Percentiles rank a stretch among this genome's conserved stretches.
These are phyloP conservation scores for Xanthoceras sorbifolium DNA, from an alignment of 345 rosid genomes.

Conservation along the genomic window DNA sequence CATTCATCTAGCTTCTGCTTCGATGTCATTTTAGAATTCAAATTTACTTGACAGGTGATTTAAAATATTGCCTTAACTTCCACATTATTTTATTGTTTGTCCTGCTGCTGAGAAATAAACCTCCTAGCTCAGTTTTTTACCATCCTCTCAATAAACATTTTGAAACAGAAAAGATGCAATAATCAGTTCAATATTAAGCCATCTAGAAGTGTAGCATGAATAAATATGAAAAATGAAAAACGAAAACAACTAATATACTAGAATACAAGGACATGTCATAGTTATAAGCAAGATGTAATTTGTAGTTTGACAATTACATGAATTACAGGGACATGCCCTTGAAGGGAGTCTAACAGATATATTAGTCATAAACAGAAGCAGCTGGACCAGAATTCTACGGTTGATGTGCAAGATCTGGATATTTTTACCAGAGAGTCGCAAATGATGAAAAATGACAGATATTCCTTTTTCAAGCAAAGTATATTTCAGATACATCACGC, in stretches of 20 bases:
- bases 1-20: neutral
- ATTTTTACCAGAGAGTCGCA: neutral
- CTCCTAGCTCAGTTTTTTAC: neutral
- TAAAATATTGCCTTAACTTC: neutral
- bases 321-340: neutral
- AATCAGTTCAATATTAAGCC: neutral
- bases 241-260: neutral
- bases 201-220: neutral
- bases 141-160: neutral
- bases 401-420: neutral
- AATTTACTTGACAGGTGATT: neutral
- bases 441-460: neutral
- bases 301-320: neutral
- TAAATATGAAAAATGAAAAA: neutral
- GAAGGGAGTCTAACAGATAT: neutral
- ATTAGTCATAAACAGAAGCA: neutral
- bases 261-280: neutral
- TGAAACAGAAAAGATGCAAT: neutral
- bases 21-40: neutral
- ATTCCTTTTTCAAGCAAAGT: neutral
- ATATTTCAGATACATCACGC: neutral
- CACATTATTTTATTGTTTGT: neutral
- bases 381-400: neutral
- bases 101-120: neutral
- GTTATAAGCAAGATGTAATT: neutral